Evolutionary conservation across 2,329 filamentous ascomycete species (phyloP).

Genomic region (Fonsecaea nubica): DNA sequence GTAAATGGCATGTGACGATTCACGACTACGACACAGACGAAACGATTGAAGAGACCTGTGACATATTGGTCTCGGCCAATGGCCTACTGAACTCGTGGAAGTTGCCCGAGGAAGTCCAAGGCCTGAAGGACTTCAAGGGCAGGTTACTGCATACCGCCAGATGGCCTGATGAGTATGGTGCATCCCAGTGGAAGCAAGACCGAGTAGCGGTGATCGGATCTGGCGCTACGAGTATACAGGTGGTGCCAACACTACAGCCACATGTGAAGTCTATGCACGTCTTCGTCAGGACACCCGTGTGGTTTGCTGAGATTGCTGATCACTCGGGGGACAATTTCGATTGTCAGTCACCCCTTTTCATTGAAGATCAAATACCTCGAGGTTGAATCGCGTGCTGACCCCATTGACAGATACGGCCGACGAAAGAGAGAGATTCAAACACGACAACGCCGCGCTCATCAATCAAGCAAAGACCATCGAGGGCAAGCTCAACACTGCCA

Average conservation of each 20-base stretch:
- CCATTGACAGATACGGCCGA: no score
- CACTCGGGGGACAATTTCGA: slow-evolving; percentile 49
- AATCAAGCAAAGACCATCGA: no score
- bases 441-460: no score
- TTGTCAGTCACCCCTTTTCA: no score
- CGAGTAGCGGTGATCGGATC: slow-evolving; percentile 54
- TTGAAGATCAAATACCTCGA: no score
- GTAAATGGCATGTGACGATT: slow-evolving; percentile 35
- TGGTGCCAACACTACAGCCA: slow-evolving; percentile 47
- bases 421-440: no score
- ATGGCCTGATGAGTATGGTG: slow-evolving; percentile 54
- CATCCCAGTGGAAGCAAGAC: slow-evolving; percentile 51
- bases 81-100: slow-evolving; percentile 51
- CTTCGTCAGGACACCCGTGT: slow-evolving; percentile 47
- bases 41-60: slow-evolving; percentile 49
- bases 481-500: no score
- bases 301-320: slow-evolving; percentile 51
- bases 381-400: no score
- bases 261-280: slow-evolving; percentile 53
- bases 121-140: slow-evolving; percentile 54
- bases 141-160: slow-evolving; percentile 46
- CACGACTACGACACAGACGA: slow-evolving; percentile 46
- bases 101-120: slow-evolving; percentile 48
- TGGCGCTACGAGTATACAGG: slow-evolving; percentile 52
- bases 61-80: slow-evolving; percentile 52